Conservation (phyloP, 2,329 filamentous ascomycete species). For the Trichoderma cornu-damae region DNA sequence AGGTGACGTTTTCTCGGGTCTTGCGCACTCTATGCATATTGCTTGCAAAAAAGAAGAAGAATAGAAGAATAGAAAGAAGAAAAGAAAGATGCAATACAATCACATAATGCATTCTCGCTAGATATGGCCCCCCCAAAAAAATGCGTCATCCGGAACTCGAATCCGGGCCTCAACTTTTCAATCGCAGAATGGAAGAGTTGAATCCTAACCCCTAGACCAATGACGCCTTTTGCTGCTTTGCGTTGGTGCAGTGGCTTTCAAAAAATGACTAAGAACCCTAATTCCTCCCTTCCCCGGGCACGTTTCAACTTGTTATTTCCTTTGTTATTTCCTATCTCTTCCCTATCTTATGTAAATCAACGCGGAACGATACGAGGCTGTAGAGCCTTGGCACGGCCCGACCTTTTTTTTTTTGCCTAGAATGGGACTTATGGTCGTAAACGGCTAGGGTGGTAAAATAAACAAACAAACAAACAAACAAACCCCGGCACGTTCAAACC, state of each 20-base stretch:
- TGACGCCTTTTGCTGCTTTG: slow-evolving; percentile 2
- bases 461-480: too few species aligned
- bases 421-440: too few species aligned
- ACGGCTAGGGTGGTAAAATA: too few species aligned
- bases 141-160: slow-evolving; percentile 19
- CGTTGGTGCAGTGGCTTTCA: background rate
- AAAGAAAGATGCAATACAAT: background rate
- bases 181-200: slow-evolving; percentile 14
- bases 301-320: background rate
- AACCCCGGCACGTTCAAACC: too few species aligned
- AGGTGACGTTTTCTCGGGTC: too few species aligned
- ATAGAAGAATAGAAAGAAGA: background rate
- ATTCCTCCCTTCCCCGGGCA: background rate
- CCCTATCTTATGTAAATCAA: background rate
- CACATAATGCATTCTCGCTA: too few species aligned
- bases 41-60: background rate
- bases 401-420: too few species aligned
- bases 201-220: slow-evolving; percentile 20
- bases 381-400: too few species aligned
- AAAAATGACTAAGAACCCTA: slow-evolving; percentile 1
- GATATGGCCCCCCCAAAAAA: slow-evolving; percentile 11
- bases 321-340: background rate
- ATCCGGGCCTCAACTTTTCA: slow-evolving; percentile 20
- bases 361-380: too few species aligned
- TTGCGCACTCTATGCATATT: too few species aligned